Conservation (phyloP, 2,329 filamentous ascomycete species). For the Daldinia eschscholtzii region DNA sequence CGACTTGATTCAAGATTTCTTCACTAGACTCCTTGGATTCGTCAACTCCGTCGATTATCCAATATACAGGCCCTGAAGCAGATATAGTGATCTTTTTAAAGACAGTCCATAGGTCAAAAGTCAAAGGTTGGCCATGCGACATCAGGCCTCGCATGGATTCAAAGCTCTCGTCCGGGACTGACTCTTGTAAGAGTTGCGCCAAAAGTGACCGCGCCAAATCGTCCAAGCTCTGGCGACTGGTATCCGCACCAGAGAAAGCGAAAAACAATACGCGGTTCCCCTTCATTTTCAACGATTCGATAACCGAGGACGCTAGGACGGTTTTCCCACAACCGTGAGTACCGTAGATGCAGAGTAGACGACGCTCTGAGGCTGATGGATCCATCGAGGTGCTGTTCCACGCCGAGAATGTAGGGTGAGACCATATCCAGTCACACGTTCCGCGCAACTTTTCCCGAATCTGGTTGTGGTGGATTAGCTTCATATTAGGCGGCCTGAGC, state of each 20-base stretch:
- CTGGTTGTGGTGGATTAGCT: not conserved
- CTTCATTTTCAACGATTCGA: not conserved
- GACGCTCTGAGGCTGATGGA: not conserved
- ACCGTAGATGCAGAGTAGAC: constrained; percentile 1
- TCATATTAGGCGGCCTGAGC: not conserved
- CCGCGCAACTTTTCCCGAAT: not conserved
- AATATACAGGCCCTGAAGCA: not conserved
- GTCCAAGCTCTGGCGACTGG: not conserved
- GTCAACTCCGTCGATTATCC: not conserved
- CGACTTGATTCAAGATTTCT: not conserved
- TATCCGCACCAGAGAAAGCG: constrained; percentile 1
- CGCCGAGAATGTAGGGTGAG: not conserved
- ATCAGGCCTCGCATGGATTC: not conserved
- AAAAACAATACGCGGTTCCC: not conserved
- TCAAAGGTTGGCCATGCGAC: not conserved
- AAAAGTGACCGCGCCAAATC: not conserved
- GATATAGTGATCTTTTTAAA: not conserved
- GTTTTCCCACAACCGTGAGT: constrained; percentile 5
- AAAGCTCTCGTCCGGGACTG: not conserved
- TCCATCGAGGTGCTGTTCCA: not conserved
- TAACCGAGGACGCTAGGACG: not conserved
- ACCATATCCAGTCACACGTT: constrained; percentile 1
- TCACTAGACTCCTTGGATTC: not conserved
- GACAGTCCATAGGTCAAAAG: not conserved
- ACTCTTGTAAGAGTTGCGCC: not conserved